Base-by-base conservation (phyloP, 495 filamentous ascomycete genomes). In the Penicillium canariense region DNA sequence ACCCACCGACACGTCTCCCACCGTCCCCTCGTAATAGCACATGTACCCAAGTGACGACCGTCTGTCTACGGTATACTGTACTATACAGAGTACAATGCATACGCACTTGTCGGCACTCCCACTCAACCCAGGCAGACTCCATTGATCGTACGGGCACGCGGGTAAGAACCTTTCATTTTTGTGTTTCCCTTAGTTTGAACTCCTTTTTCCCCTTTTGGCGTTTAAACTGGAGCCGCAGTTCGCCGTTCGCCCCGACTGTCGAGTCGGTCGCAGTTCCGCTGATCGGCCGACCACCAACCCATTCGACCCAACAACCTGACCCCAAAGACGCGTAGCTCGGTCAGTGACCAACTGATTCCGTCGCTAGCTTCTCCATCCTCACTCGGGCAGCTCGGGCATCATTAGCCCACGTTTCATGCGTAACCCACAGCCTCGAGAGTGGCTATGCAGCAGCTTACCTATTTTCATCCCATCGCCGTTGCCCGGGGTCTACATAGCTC, bases 1-100 rank as follows among this genome's bases (percentile, higher is more conserved):
- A 35, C 18, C 52, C 52, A 54, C 52, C 48, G 40, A 60, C 28
- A 52, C 52, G 48, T 55, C 38, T 18, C 30, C 47, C 25, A 39
- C 11, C 11, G 8, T 23, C n/a, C 10, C 9, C 14, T 9, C 12
- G 12, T n/a, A 25, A 12, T 11, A n/a, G n/a, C n/a, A n/a, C n/a
- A 26, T 49, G 9, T 34, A 22, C 22, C 15, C 8, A 20, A 30
- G 22, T 48, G 14, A 17, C 12, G 32, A 50, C 22, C 22, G 14
- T 36, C 32, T 38, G 17, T 39, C 27, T 8, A 23, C 8, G 38
- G 20, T 1, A 17, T 38, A 18, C 10, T n/a, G 20, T 2, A 42
- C 18, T 10, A n/a, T 25, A 42, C 38, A 42, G 11, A 22, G 20
- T 42, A 38, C 34, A 18, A 38, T 38, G 15, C n/a, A 38, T 10